Evolutionary conservation across 768 basidiomycete genomes (phyloP).

Genomic region (Psilocybe azurescens): DNA sequence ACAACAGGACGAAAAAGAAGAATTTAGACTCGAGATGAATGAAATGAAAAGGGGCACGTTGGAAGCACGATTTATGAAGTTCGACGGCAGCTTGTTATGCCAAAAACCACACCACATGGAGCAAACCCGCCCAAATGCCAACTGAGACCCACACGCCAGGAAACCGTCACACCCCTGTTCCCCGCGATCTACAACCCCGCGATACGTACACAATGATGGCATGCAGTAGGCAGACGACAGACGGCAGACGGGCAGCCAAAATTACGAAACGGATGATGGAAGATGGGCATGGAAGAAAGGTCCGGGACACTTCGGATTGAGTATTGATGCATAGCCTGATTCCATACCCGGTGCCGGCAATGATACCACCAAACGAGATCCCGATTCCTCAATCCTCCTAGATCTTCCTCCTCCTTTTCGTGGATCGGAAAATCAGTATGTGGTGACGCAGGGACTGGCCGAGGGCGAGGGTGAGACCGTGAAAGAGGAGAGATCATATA

Average conservation of each 20-base stretch:
- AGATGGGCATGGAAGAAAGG: not conserved
- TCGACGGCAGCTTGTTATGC: not conserved
- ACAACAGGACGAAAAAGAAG: not conserved
- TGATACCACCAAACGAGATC: not conserved
- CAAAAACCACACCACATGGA: not conserved
- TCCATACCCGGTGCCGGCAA: not conserved
- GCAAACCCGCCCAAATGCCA: not conserved
- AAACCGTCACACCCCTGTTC: not conserved
- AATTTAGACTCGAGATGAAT: too few species aligned
- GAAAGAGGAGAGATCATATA: too few species aligned
- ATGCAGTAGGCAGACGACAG: too few species aligned
- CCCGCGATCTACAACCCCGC: not conserved
- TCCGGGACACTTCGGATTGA: not conserved
- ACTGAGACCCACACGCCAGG: not conserved
- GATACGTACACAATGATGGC: not conserved
- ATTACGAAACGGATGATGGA: too few species aligned
- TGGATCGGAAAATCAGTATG: not conserved
- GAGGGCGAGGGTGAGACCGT: too few species aligned
- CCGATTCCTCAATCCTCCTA: not conserved
- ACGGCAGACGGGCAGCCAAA: too few species aligned
- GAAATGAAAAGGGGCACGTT: not conserved
- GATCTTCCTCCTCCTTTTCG: not conserved
- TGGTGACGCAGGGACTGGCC: too few species aligned
- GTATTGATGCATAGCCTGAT: too few species aligned
- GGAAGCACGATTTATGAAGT: not conserved